phyloP scores from a whole-genome alignment of 1,139 yeast genomes.

The Scheffersomyces cryptocercus region DNA sequence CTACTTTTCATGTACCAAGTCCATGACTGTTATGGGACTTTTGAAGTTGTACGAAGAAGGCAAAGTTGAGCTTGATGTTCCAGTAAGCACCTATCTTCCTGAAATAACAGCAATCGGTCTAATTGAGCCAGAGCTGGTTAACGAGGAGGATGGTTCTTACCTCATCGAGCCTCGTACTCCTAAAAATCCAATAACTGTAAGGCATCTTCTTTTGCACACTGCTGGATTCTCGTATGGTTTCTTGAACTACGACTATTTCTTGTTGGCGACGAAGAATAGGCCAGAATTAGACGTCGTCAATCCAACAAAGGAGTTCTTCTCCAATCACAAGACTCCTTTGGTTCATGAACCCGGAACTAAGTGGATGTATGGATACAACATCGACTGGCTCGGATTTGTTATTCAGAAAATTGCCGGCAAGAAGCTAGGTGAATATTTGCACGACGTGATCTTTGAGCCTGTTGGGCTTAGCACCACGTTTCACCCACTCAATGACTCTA shows the following conservation, averaged over 20 bases:
- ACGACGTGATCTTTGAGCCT: constrained; percentile 43
- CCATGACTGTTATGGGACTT: constrained; percentile 47
- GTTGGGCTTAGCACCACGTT: constrained; percentile 47
- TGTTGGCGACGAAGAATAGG: constrained; percentile 20
- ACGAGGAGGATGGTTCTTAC: constrained; percentile 37
- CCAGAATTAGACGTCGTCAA: constrained; percentile 20
- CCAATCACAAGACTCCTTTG: constrained; percentile 39
- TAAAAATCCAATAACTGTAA: constrained; percentile 40
- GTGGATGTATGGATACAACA: constrained; percentile 53
- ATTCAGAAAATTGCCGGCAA: constrained; percentile 45
- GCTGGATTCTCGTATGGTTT: constrained; percentile 53
- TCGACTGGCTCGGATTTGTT: constrained; percentile 56
- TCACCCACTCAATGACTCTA: constrained; percentile 23
- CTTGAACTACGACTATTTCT: constrained; percentile 30
- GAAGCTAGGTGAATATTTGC: constrained; percentile 42
- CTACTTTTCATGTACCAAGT: constrained; percentile 50
- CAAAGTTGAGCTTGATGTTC: constrained; percentile 40
- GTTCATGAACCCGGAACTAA: constrained; percentile 53
- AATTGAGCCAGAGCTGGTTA: constrained; percentile 35
- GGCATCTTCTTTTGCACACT: constrained; percentile 52
- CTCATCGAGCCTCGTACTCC: constrained; percentile 31
- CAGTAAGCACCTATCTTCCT: constrained; percentile 42
- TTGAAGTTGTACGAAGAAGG: constrained; percentile 50
- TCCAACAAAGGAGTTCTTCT: constrained; percentile 29
- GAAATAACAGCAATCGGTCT: constrained; percentile 42